These are phyloP conservation scores for Metschnikowia santaceciliae DNA, from an alignment of 805 yeast species.

Conservation along the genomic window DNA sequence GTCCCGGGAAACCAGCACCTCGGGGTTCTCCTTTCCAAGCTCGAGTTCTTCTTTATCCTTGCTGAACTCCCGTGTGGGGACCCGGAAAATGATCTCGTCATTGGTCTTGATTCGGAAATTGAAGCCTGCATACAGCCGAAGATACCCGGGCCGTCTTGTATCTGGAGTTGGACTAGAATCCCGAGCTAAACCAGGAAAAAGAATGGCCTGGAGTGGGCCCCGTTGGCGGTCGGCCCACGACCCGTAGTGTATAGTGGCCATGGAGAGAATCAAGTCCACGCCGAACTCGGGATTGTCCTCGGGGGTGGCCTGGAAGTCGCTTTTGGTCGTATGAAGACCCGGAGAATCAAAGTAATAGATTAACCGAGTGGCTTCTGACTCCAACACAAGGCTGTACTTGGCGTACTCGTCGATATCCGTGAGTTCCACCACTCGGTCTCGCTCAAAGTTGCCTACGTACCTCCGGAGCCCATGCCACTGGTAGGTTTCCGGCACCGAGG, in stretches of 20 bases:
- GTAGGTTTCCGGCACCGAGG: constrained; percentile 1
- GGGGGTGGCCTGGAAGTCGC: constrained; percentile 1
- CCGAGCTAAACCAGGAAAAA: constrained; percentile 65
- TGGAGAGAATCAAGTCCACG: constrained; percentile 51
- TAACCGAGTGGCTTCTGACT: constrained; percentile 52
- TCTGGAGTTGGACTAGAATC: constrained; percentile 41
- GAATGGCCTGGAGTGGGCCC: constrained; percentile 53
- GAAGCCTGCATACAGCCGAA: constrained; percentile 56
- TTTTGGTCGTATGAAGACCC: constrained; percentile 36
- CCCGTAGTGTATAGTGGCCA: constrained; percentile 76
- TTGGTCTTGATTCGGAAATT: constrained; percentile 50
- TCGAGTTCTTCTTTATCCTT: constrained; percentile 49
- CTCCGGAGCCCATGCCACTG: constrained; percentile 79
- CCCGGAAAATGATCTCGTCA: constrained; percentile 65
- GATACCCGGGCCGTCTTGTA: constrained; percentile 39
- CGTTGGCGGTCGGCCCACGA: constrained; percentile 96
- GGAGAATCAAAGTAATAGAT: constrained; percentile 69
- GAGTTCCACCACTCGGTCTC: constrained; percentile 28
- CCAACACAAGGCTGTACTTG: constrained; percentile 64
- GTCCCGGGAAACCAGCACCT: not conserved
- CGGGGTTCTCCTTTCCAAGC: too few species aligned
- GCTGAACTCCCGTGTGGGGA: constrained; percentile 83
- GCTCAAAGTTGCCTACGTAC: constrained; percentile 46
- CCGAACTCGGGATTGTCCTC: constrained; percentile 41
- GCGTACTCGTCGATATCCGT: constrained; percentile 68